Conservation (phyloP, 2,329 filamentous ascomycete genomes). For the Fusarium ramigenum region DNA sequence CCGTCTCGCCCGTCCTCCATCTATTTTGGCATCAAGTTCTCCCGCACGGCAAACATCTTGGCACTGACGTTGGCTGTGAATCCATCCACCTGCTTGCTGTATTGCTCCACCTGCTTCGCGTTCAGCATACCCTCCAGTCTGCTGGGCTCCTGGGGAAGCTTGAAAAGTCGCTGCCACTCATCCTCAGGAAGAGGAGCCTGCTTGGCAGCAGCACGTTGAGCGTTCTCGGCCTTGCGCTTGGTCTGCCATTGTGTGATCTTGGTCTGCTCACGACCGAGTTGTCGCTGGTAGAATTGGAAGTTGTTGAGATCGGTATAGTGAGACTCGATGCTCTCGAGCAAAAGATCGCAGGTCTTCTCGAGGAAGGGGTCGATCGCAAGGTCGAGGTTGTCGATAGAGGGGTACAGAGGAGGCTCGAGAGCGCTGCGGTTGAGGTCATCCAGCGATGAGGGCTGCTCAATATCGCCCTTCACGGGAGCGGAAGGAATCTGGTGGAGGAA, state of each 20-base stretch:
- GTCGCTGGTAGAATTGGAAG: conserved; percentile 95
- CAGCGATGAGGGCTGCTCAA: conserved; percentile 81
- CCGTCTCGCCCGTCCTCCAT: conserved; percentile 17
- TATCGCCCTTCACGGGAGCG: conserved; percentile 67
- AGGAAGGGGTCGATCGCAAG: conserved; percentile 97
- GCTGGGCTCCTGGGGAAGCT: conserved; percentile 94
- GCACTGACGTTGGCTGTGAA: conserved; percentile 91
- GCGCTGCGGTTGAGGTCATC: conserved; percentile 77
- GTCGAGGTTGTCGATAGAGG: conserved; percentile 89
- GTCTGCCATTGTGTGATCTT: conserved; percentile 97
- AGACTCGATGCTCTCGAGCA: conserved; percentile 95
- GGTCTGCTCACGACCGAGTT: conserved; percentile 90
- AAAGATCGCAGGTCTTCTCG: conserved; percentile 96
- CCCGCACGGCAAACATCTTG: conserved; percentile 98
- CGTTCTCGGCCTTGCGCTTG: conserved; percentile 97
- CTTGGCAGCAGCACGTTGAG: conserved; percentile 83
- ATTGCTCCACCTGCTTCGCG: conserved; percentile 96
- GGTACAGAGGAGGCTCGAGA: conserved; percentile 74
- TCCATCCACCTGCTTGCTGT: conserved; percentile 94
- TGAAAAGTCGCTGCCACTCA: conserved; percentile 98
- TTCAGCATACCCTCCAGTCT: conserved; percentile 94
- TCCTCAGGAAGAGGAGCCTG: conserved; percentile 91
- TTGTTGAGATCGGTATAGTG: conserved; percentile 99
- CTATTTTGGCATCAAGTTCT: conserved; percentile 69
- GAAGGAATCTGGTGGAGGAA: conserved; percentile 92